Conservation (phyloP, 169 alveolate genomes). For the Neospora caninum region DNA sequence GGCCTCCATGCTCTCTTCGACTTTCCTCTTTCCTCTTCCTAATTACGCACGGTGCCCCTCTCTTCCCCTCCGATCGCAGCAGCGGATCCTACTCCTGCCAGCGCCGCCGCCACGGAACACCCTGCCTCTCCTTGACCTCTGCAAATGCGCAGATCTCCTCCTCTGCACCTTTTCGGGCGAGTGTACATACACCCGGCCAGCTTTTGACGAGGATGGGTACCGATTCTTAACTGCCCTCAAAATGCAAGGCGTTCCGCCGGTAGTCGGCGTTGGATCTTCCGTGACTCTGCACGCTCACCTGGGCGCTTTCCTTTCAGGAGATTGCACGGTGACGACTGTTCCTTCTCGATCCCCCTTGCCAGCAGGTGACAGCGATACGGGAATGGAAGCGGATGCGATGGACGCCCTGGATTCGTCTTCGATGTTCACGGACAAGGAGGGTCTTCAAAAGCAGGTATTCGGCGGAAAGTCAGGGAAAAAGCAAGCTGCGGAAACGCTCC, state of each 20-base stretch:
- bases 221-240: slow-evolving; percentile 60
- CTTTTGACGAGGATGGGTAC: slow-evolving; percentile 67
- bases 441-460: background rate
- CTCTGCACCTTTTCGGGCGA: slow-evolving; percentile 59
- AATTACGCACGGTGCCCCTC: slow-evolving; percentile 57
- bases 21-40: slow-evolving; percentile 50
- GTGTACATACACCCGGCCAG: slow-evolving; percentile 59
- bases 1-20: background rate
- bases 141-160: slow-evolving; percentile 65
- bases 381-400: background rate
- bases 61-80: slow-evolving; percentile 50
- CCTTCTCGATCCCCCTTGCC: background rate
- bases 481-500: slow-evolving; percentile 40
- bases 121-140: slow-evolving; percentile 52
- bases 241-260: slow-evolving; percentile 69
- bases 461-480: slow-evolving; percentile 2
- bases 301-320: background rate
- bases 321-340: background rate
- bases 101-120: slow-evolving; percentile 60
- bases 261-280: slow-evolving; percentile 59
- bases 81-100: slow-evolving; percentile 56
- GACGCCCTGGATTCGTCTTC: background rate
- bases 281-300: background rate
- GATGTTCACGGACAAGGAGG: background rate
- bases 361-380: background rate